Conservation (phyloP, 208 protist genomes). For the Trypanosoma theileri region DNA sequence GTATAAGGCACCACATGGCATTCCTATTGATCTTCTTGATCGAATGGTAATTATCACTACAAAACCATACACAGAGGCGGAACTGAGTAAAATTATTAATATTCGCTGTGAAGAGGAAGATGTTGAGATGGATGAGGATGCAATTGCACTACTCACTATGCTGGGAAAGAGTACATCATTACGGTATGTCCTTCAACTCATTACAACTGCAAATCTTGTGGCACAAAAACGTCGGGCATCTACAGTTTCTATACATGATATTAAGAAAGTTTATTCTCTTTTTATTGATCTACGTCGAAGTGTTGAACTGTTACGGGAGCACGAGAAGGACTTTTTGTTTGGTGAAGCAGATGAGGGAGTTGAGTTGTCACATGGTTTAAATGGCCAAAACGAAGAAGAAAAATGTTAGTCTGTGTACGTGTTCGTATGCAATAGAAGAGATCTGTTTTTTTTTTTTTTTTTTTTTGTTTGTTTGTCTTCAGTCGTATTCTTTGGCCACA, state of each 20-base stretch:
- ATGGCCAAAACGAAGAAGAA: conserved; percentile 40
- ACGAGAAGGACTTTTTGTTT: conserved; percentile 92
- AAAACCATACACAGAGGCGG: conserved; percentile 93
- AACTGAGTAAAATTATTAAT: conserved; percentile 96
- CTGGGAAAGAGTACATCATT: conserved; percentile 97
- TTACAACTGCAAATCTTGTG: conserved; percentile 97
- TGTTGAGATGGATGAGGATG: conserved; percentile 97
- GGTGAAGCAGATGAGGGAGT: conserved; percentile 82
- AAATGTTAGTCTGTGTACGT: neutral
- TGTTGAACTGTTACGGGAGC: conserved; percentile 87
- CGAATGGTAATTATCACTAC: conserved; percentile 99
- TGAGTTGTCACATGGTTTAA: conserved; percentile 38
- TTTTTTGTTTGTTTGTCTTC: conserved; percentile 15
- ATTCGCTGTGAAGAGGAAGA: conserved; percentile 99
- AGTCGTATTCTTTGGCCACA: conserved; percentile 2
- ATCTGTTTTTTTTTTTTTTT: conserved; percentile 15
- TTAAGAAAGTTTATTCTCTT: conserved; percentile 97
- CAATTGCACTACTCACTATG: conserved; percentile 94
- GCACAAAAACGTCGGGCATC: conserved; percentile 92
- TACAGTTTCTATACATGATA: conserved; percentile 95
- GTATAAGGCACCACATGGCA: conserved; percentile 98
- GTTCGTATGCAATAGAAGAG: neutral
- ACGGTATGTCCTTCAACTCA: conserved; percentile 99
- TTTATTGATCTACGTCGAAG: conserved; percentile 97
- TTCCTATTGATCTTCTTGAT: conserved; percentile 98